phyloP scores from a whole-genome alignment of 768 basidiomycete species.

The Collybia mongolica region DNA sequence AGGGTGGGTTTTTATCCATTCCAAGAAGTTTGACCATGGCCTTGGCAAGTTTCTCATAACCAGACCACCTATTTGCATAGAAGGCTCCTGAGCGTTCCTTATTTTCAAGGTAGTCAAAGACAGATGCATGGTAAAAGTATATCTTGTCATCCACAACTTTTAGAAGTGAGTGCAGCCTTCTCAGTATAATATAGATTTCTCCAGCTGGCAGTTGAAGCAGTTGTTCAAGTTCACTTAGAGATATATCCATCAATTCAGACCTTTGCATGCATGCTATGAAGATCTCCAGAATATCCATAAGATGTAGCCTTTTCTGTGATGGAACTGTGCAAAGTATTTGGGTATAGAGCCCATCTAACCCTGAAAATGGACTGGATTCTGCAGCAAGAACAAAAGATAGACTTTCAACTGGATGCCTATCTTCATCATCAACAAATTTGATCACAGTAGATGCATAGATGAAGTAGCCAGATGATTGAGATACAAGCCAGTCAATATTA shows the following conservation, averaged over 20 bases:
- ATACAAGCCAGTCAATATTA: neutral
- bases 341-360: neutral
- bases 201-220: neutral
- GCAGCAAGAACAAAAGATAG: neutral
- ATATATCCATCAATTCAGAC: no score
- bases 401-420: neutral
- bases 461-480: neutral
- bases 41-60: no score
- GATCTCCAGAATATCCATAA: neutral
- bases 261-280: neutral
- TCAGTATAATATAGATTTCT: neutral
- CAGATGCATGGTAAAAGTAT: no score
- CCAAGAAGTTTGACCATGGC: no score
- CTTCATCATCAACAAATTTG: neutral
- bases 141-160: no score
- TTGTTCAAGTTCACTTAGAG: neutral
- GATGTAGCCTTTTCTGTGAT: no score
- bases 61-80: no score
- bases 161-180: neutral
- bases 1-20: no score
- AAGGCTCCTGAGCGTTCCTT: no score
- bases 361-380: neutral
- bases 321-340: neutral
- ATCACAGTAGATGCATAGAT: neutral
- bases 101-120: no score